Conservation (phyloP, 768 basidiomycete species). For the Russula sp. region DNA sequence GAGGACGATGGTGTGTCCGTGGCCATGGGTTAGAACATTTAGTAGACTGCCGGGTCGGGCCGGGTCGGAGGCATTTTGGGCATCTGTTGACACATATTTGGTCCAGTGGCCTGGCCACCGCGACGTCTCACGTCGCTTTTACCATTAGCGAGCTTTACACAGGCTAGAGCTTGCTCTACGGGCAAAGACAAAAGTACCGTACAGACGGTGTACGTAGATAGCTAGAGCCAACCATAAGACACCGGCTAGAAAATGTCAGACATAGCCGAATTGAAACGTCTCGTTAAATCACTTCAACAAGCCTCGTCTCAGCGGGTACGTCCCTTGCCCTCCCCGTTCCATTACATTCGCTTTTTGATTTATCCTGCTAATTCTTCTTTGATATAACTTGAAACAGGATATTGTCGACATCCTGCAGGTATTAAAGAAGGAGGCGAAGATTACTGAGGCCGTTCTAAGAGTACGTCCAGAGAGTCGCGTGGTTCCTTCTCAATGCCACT, state of each 20-base stretch:
- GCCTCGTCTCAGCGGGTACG: constrained; percentile 27
- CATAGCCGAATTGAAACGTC: constrained; percentile 29
- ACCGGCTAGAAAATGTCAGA: constrained; percentile 25
- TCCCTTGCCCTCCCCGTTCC: background rate
- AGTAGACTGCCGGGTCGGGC: background rate
- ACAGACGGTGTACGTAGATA: constrained; percentile 27
- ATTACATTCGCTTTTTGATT: constrained; percentile 29
- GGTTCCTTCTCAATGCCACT: constrained; percentile 15
- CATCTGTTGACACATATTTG: constrained; percentile 17
- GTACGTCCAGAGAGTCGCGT: constrained; percentile 47
- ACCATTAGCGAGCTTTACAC: background rate
- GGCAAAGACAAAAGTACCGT: constrained; percentile 20
- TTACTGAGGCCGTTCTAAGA: constrained; percentile 71
- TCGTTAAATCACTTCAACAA: constrained; percentile 30
- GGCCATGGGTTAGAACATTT: background rate
- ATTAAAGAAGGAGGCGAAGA: constrained; percentile 63
- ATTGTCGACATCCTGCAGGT: constrained; percentile 55
- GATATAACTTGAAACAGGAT: constrained; percentile 46
- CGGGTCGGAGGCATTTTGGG: too few relatives aligned
- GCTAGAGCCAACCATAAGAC: constrained; percentile 21
- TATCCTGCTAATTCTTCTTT: constrained; percentile 37
- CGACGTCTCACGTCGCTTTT: background rate
- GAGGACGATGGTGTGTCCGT: background rate
- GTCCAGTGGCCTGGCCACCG: background rate
- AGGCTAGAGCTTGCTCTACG: constrained; percentile 13